Conservation (phyloP, 345 rosid genomes). For the Reutealis trisperma region DNA sequence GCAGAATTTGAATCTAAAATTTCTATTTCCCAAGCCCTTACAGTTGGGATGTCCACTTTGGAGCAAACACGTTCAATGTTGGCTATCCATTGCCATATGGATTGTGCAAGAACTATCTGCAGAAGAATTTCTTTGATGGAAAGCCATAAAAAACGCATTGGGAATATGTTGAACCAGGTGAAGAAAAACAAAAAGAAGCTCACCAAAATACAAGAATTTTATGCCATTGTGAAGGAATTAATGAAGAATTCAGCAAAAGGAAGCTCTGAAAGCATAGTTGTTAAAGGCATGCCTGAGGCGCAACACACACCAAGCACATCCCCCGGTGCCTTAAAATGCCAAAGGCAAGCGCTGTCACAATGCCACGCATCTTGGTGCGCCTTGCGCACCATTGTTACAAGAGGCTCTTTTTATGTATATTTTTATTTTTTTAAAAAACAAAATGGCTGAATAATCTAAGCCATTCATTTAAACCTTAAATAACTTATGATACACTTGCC, state of each 20-base stretch:
- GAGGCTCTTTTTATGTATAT: too few relatives aligned
- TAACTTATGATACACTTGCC: too few relatives aligned
- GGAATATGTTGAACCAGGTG: conserved; percentile 63
- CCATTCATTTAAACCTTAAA: too few relatives aligned
- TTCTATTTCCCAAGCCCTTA: background rate
- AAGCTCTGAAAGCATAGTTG: conserved; percentile 96
- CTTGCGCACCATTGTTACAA: too few relatives aligned
- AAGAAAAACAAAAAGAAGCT: conserved; percentile 67
- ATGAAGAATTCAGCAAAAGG: conserved; percentile 68
- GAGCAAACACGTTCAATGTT: conserved; percentile 53
- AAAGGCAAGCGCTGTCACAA: too few relatives aligned
- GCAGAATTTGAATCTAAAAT: conserved; percentile 18
- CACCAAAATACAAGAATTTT: conserved; percentile 75
- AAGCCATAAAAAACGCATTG: conserved; percentile 71
- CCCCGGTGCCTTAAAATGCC: too few relatives aligned
- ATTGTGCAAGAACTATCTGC: conserved; percentile 68
- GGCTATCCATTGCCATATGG: conserved; percentile 62
- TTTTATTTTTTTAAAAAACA: too few relatives aligned
- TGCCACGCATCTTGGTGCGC: too few relatives aligned
- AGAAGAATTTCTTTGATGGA: conserved; percentile 71
- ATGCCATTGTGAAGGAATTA: conserved; percentile 83
- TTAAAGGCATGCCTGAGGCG: too few relatives aligned
- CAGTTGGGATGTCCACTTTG: too few relatives aligned
- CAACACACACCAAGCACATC: too few relatives aligned
- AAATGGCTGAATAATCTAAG: too few relatives aligned